Conservation (phyloP, 2,329 filamentous ascomycete genomes). For the Scopulariopsis brevicaulis region DNA sequence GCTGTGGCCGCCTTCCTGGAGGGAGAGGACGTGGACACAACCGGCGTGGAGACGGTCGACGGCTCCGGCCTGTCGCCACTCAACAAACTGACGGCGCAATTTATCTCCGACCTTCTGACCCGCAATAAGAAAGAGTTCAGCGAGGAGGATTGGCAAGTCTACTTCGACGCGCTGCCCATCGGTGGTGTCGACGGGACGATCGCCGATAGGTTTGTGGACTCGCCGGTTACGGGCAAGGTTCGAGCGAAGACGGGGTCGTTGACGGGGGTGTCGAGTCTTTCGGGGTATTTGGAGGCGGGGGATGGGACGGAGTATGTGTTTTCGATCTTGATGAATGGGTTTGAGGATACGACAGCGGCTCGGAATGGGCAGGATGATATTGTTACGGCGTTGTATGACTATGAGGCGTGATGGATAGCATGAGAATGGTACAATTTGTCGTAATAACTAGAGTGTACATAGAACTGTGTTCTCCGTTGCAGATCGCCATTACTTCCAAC, state of each 20-base stretch:
- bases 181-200: constrained; percentile 2
- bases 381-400: constrained; percentile 1
- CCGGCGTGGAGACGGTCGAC: not conserved
- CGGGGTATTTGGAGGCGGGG: constrained; percentile 1
- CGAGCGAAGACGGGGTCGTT: not conserved
- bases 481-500: too few relatives aligned
- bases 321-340: constrained; percentile 3
- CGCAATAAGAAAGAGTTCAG: not conserved
- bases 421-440: too few relatives aligned
- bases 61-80: not conserved
- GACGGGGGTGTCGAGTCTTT: constrained; percentile 1
- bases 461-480: too few relatives aligned
- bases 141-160: not conserved
- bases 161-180: constrained; percentile 2
- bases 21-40: not conserved
- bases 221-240: not conserved
- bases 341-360: constrained; percentile 1
- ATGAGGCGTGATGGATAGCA: not conserved
- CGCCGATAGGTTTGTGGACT: not conserved
- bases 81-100: constrained; percentile 1
- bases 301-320: constrained; percentile 3
- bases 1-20: not conserved
- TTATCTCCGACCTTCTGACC: not conserved
- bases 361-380: constrained; percentile 4
- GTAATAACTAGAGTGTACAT: too few relatives aligned